Base-by-base conservation (phyloP, 768 basidiomycete genomes). In the Candolleomyces aberdarensis region DNA sequence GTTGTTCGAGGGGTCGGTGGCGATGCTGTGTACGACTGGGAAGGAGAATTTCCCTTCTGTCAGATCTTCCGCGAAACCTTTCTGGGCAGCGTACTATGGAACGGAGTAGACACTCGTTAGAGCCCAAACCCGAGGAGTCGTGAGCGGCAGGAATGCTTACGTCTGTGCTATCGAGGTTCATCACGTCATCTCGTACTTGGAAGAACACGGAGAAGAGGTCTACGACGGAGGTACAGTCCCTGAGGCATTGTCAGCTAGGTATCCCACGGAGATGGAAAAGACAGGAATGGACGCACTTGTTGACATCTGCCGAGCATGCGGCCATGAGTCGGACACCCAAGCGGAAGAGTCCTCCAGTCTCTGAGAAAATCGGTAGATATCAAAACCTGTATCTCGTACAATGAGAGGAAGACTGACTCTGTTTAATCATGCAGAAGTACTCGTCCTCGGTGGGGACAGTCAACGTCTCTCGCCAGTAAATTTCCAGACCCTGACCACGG, bases 21-120 rank as follows among this genome's bases (percentile, higher is more conserved):
- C 83, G 50, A 96, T 85, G 22, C 88, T 85, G 71, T 96, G 94
- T 2, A 96, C 85, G 36, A 96, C 78, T 0, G 92, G 94, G 74
- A 96, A 96, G 11, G 91, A 93, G 78, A 96, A 96, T 70, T 96
- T 96, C 10, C 94, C 94, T 72, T 96, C 94, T 0, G 91, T 87
- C n/a, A 96, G 76, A 70, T 96, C 94, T 70, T 96, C 94, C 0
- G 89, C 89, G 71, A 89, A 94, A 2, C 88, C 88, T 67, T 89
- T 89, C 68, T 85, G 88, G 44, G 80, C 80, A 5, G 84, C 74
- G 68, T 96, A 96, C 92, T 94, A 54, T 20, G 31, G 5, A 32
- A 19, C 22, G 5, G 19, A 40, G 26, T 41, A 31, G 22, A 3
- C 11, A 49, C 26, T 26, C 48, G 20, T 49, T 11, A 49, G 22